phyloP scores from a whole-genome alignment of 441 rosid species.

The Macaranga tanarius region DNA sequence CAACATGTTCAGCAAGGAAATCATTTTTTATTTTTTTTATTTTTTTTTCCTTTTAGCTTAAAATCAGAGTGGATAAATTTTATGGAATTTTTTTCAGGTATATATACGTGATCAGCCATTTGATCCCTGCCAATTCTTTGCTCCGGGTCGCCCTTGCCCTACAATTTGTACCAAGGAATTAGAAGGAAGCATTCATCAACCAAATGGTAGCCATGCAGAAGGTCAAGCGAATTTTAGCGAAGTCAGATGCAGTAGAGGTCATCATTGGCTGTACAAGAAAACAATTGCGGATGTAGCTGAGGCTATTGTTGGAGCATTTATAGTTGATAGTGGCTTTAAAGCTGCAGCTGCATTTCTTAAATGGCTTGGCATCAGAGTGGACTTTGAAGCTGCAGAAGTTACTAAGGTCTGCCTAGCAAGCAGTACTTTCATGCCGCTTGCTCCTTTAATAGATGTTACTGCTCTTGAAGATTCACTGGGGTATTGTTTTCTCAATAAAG shows the following conservation, averaged over 20 bases:
- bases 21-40: background rate
- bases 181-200: slow-evolving; percentile 46
- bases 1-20: background rate
- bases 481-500: slow-evolving; percentile 64
- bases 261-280: slow-evolving; percentile 80
- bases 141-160: slow-evolving; percentile 74
- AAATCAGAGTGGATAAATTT: slow-evolving; percentile 5
- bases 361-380: slow-evolving; percentile 82
- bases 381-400: slow-evolving; percentile 61
- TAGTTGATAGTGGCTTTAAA: slow-evolving; percentile 90
- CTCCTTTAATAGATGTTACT: slow-evolving; percentile 42
- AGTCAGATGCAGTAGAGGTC: slow-evolving; percentile 80
- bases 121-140: slow-evolving; percentile 81
- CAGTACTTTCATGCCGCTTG: slow-evolving; percentile 55
- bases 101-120: slow-evolving; percentile 89
- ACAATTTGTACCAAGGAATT: slow-evolving; percentile 54
- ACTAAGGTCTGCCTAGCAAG: slow-evolving; percentile 56
- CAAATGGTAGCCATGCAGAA: slow-evolving; percentile 26
- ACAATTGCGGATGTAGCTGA: slow-evolving; percentile 93
- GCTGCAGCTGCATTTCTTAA: slow-evolving; percentile 83
- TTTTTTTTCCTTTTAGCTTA: background rate
- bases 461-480: slow-evolving; percentile 54
- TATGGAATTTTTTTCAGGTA: slow-evolving; percentile 47
- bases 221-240: slow-evolving; percentile 40
- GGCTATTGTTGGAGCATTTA: slow-evolving; percentile 92